Conservation (phyloP, 2,329 filamentous ascomycete genomes). For the Thielaviopsis populi region DNA sequence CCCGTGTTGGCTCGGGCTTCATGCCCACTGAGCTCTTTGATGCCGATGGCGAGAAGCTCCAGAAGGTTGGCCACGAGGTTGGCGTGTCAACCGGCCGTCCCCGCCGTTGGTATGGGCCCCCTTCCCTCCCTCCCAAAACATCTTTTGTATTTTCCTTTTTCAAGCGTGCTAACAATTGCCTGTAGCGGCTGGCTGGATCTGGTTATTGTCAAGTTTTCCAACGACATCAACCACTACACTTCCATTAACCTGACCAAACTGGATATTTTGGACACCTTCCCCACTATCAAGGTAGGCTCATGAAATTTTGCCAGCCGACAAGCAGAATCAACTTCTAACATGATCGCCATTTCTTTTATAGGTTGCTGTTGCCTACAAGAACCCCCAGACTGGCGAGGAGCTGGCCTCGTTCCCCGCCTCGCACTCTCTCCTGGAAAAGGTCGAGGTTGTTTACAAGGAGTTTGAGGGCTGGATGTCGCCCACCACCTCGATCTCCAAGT, state of each 20-base stretch:
- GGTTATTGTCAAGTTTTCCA: conserved; percentile 50
- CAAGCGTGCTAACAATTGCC: background rate
- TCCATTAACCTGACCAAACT: conserved; percentile 37
- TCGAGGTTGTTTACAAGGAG: conserved; percentile 52
- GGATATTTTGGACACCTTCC: conserved; percentile 59
- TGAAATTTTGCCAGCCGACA: background rate
- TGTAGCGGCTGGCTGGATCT: conserved; percentile 43
- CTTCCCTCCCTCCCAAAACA: background rate
- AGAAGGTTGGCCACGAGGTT: conserved; percentile 30
- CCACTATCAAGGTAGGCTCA: conserved; percentile 43
- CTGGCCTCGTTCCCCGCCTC: conserved; percentile 52
- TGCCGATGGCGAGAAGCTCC: conserved; percentile 27
- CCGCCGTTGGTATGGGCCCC: conserved; percentile 9
- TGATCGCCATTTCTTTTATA: conserved; percentile 24
- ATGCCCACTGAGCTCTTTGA: conserved; percentile 45
- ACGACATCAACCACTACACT: conserved; percentile 37
- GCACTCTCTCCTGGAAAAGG: conserved; percentile 38
- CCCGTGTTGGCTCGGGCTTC: conserved; percentile 43
- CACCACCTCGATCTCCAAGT: conserved; percentile 45
- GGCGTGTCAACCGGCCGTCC: conserved; percentile 18
- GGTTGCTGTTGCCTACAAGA: conserved; percentile 50
- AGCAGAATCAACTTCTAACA: background rate
- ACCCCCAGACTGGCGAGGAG: conserved; percentile 28
- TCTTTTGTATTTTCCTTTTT: background rate
- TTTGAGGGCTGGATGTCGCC: conserved; percentile 54